These are phyloP conservation scores for Trichoderma virens DNA, from an alignment of 495 filamentous ascomycete species.

Conservation along the genomic window DNA sequence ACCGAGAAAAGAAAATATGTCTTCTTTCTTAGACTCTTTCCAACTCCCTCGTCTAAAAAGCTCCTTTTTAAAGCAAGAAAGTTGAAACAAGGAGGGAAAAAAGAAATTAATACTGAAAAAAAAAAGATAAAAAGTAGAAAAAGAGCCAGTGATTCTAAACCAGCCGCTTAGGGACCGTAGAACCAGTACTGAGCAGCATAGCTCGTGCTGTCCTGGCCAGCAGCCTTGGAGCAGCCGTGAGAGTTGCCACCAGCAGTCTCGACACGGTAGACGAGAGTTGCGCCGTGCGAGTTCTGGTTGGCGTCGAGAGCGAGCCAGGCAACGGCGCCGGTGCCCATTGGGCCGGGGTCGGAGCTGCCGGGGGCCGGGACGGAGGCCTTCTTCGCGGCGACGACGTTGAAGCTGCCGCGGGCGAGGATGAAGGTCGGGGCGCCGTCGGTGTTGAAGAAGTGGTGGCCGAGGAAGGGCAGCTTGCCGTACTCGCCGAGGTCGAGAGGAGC, in stretches of 20 bases:
- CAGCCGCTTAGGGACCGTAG: constrained; percentile 29
- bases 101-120: neutral
- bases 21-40: neutral
- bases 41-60: neutral
- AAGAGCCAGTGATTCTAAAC: neutral
- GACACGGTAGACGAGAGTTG: constrained; percentile 57
- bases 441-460: constrained; percentile 65
- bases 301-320: constrained; percentile 56
- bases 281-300: constrained; percentile 34
- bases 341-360: constrained; percentile 33
- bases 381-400: constrained; percentile 35
- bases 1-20: neutral
- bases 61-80: neutral
- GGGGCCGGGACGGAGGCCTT: constrained; percentile 48
- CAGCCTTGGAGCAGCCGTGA: constrained; percentile 34
- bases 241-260: constrained; percentile 55
- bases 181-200: constrained; percentile 72
- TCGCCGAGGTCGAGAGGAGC: constrained; percentile 24
- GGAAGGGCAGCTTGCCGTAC: constrained; percentile 23
- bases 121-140: neutral
- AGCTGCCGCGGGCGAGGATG: constrained; percentile 33
- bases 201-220: constrained; percentile 40
- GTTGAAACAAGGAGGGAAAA: neutral
- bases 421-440: constrained; percentile 45
- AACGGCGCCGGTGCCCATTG: constrained; percentile 44